Evolutionary conservation across 306 rosid species (phyloP).

Genomic region (Herpetospermum pedunculosum): DNA sequence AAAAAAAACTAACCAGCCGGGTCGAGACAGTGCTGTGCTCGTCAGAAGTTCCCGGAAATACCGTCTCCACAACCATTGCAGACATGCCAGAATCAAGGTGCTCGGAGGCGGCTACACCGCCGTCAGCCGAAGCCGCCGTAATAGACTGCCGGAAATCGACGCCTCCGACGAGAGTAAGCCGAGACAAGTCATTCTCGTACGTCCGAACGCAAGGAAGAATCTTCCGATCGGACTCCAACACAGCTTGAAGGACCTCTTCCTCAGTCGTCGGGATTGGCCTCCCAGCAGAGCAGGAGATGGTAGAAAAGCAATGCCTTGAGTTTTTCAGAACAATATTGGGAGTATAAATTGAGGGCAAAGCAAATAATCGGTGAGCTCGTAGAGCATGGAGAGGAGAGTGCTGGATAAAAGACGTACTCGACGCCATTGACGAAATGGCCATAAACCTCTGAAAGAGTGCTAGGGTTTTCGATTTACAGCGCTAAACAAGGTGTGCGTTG

Average conservation of each 20-base stretch:
- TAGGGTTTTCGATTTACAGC: background rate
- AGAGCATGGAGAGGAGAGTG: background rate
- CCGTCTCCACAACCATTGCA: constrained; percentile 88
- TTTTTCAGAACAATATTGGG: constrained; percentile 7
- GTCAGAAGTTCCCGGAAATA: constrained; percentile 51
- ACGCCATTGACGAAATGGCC: background rate
- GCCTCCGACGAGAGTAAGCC: constrained; percentile 60
- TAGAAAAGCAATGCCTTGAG: constrained; percentile 16
- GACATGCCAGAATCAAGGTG: constrained; percentile 47
- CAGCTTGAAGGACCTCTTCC: constrained; percentile 59
- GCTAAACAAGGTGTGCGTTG: background rate
- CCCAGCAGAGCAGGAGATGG: constrained; percentile 36
- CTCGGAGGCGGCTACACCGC: constrained; percentile 74
- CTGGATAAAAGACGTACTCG: background rate
- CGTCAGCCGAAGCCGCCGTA: constrained; percentile 86
- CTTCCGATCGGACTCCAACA: constrained; percentile 47
- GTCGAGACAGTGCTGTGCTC: constrained; percentile 71
- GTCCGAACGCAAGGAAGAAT: constrained; percentile 70
- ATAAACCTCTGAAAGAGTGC: background rate
- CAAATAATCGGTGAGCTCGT: background rate
- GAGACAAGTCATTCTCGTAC: constrained; percentile 56
- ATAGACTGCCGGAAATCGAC: constrained; percentile 68
- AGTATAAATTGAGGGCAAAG: background rate
- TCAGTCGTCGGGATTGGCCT: constrained; percentile 42
- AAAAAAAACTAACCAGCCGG: constrained; percentile 48